These are phyloP conservation scores for Saccharomycopsis oosterbeekiorum DNA, from an alignment of 805 yeast genomes.

Conservation along the genomic window DNA sequence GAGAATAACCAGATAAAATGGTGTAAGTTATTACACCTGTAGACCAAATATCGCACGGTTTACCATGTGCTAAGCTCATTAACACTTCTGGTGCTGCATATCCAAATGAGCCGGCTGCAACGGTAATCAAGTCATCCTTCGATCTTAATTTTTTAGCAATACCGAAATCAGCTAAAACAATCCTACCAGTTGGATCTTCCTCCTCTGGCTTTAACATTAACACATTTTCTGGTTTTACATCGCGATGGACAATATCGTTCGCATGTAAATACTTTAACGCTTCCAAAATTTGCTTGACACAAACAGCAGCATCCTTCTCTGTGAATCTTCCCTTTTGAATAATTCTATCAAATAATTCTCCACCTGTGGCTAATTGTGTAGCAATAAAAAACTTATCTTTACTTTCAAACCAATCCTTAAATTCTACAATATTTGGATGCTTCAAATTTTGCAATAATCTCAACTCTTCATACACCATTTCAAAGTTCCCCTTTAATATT, in stretches of 20 bases:
- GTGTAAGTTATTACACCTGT: constrained; percentile 90
- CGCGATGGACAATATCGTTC: constrained; percentile 80
- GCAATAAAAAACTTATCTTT: constrained; percentile 88
- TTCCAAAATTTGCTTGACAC: constrained; percentile 61
- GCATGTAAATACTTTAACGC: constrained; percentile 76
- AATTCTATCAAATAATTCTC: constrained; percentile 87
- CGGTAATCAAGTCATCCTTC: constrained; percentile 50
- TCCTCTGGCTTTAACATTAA: constrained; percentile 48
- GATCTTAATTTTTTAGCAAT: constrained; percentile 69
- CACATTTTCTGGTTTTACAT: constrained; percentile 89
- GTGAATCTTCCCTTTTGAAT: constrained; percentile 74
- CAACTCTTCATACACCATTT: constrained; percentile 72
- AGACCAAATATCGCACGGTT: constrained; percentile 95
- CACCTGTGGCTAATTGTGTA: constrained; percentile 92
- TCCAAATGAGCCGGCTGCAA: constrained; percentile 88
- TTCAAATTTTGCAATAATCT: constrained; percentile 52
- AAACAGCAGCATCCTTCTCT: constrained; percentile 75
- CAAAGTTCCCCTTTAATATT: constrained; percentile 62
- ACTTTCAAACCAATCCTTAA: constrained; percentile 89
- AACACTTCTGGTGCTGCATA: constrained; percentile 96
- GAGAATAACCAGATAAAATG: constrained; percentile 82
- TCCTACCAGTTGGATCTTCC: constrained; percentile 48
- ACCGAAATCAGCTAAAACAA: constrained; percentile 93
- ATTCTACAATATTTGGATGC: constrained; percentile 84
- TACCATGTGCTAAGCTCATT: constrained; percentile 76